Evolutionary conservation across 2,329 filamentous ascomycete species (phyloP), one percentile per base, ranked within the genome.

Genomic region (Scedosporium minutisporum): DNA sequence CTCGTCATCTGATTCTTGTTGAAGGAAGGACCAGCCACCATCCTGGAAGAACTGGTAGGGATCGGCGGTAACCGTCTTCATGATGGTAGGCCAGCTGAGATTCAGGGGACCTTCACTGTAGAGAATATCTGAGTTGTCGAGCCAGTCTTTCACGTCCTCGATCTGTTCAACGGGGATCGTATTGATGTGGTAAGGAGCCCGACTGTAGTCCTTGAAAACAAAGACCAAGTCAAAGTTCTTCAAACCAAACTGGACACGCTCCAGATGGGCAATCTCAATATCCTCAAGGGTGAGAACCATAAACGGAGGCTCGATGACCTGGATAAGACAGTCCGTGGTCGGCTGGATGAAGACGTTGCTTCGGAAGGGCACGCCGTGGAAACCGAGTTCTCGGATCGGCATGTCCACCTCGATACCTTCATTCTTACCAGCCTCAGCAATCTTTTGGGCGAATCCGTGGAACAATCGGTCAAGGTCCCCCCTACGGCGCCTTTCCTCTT

Each of bases 201-300:
- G 86, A 62, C 89, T 86, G 76, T 96, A 97, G 77, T 99, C 95
- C 71, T 97, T 97, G 82, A 96, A 97, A 44, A 99, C 90, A 71
- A 97, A 93, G 21, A 99, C 95, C 75, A 99, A 87, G 76, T 99
- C 95, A 74, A 99, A 99, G 76, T 99, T 99, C 82, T 97, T 97
- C 65, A 99, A 82, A 41, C 95, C 96, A 71, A 99, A 99, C 77
- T 93, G 82, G 18, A 99, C 95, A 78, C 93, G 90, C 75, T 99
- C 95, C 64, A 99, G 80, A 77, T 99, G 95, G 16, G 95, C 95
- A 68, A 97, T 85, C 75, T 99, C 95, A 67, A 99, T 95, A 71
- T 99, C 95, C 60, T 93, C 92, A 41, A 99, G 85, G 0, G 95
- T 97, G 67, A 99, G 82, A 60, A 97, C 95, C 79, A 96, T 89